phyloP scores from a whole-genome alignment of 2,329 filamentous ascomycete species.

The Rutstroemia sp. region DNA sequence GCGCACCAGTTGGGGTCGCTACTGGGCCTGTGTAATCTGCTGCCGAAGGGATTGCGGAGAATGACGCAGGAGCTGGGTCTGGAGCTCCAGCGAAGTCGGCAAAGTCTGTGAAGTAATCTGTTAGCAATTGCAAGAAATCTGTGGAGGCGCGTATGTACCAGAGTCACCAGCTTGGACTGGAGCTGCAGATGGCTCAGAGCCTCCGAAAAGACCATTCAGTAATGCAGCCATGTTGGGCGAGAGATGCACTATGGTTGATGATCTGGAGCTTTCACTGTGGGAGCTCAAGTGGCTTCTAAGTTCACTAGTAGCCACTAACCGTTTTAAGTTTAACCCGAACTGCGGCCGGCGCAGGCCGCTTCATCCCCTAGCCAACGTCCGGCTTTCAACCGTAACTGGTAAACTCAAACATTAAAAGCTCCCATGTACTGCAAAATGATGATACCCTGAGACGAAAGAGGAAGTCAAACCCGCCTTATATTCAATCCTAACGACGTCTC shows the following conservation, averaged over 20 bases:
- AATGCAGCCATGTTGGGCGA: slow-evolving; percentile 26
- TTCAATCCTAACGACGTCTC: too few relatives aligned
- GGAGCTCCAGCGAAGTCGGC: slow-evolving; percentile 84
- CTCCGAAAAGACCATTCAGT: slow-evolving; percentile 57
- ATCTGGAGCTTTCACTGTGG: slow-evolving; percentile 10
- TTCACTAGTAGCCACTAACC: not conserved
- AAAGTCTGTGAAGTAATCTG: slow-evolving; percentile 59
- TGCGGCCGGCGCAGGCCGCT: not conserved
- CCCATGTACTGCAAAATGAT: too few relatives aligned
- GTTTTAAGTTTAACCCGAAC: not conserved
- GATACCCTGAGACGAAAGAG: too few relatives aligned
- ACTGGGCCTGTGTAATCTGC: slow-evolving; percentile 40
- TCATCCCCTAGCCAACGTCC: slow-evolving; percentile 3
- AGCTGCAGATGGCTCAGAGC: slow-evolving; percentile 51
- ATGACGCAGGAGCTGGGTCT: slow-evolving; percentile 50
- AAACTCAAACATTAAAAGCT: too few relatives aligned
- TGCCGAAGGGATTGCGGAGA: slow-evolving; percentile 36
- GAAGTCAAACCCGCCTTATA: too few relatives aligned
- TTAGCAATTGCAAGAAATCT: slow-evolving; percentile 27
- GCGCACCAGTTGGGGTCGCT: slow-evolving; percentile 38
- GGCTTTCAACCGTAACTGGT: slow-evolving; percentile 1
- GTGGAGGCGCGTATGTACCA: slow-evolving; percentile 38
- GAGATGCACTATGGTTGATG: slow-evolving; percentile 3
- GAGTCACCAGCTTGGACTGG: slow-evolving; percentile 48
- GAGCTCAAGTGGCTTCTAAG: not conserved